A percentile compares a stretch with the other conserved stretches of the same genome.
Evolutionary conservation across 305 asterid species (phyloP).

Genomic region (Fraxinus sp.): DNA sequence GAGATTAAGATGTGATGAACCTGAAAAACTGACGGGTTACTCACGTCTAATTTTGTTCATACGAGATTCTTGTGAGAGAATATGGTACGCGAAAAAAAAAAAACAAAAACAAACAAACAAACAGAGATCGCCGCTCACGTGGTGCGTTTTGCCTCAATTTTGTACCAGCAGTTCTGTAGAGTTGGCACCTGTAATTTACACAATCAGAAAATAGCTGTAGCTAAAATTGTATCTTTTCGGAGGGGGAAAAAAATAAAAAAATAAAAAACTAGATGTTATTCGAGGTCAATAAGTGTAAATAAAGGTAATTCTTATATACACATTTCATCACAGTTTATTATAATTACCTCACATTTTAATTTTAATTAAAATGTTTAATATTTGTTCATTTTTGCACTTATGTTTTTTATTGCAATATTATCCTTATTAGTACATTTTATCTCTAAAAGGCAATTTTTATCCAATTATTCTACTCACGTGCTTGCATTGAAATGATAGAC

Average conservation of each 20-base stretch:
- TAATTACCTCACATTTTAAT: background rate
- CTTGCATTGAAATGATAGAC: background rate
- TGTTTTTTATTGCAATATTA: background rate
- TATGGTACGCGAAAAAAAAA: background rate
- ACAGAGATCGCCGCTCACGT: background rate
- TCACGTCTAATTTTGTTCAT: background rate
- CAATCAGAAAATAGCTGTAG: background rate
- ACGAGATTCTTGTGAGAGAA: background rate
- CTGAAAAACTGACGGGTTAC: background rate
- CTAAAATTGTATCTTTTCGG: too few relatives aligned
- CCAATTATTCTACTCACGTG: background rate
- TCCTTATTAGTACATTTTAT: too few relatives aligned
- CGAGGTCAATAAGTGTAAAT: background rate
- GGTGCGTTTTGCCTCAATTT: background rate
- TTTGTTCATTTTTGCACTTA: background rate
- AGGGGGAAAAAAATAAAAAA: too few relatives aligned
- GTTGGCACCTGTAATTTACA: background rate
- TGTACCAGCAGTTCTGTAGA: background rate
- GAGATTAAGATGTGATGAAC: background rate
- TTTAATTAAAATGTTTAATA: too few relatives aligned
- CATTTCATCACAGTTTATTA: background rate
- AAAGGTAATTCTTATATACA: background rate
- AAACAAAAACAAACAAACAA: too few relatives aligned
- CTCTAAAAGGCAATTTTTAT: too few relatives aligned
- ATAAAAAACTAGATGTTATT: too few relatives aligned